Evolutionary conservation across 495 filamentous ascomycete species (phyloP), one percentile per base, ranked within the genome.

Genomic region (Alectoria sarmentosa): DNA sequence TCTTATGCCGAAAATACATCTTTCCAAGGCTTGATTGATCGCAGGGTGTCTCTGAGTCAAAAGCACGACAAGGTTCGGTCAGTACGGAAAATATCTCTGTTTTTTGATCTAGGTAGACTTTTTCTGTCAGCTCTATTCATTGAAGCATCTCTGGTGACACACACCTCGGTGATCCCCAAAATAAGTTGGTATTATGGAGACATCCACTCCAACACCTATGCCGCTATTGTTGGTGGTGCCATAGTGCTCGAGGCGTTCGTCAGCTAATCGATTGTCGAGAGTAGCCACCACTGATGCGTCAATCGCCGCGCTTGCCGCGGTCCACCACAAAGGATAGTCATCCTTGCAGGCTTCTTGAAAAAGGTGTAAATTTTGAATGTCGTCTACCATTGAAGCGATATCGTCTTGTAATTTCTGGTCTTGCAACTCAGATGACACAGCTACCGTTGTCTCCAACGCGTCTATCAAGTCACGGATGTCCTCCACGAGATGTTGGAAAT

Each of bases 371-470:
- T n/a, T 58, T 39, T 52, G 11, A 19, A 64, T 64, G 19, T 64
- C 54, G 39, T 64, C 62, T 3, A 52, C 54, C 62, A 64, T 42
- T 37, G 49, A 64, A 15, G 62, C 62, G 15, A 64, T 64, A 42
- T 64, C 62, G 28, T 64, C 39, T n/a, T 64, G 52, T 15, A 64
- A 37, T 38, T 64, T 58, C 39, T 64, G 26, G 41, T 64, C 62
- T 30, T 64, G 34, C 38, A 34, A 19, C 17, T 58, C 62, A 5
- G 19, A 6, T 23, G 54, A 26, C 13, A 21, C 62, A 21, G 46
- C 36, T 4, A 34, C 46, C 5, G 6, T 30, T 64, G 11, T 21
- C 11, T 14, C 59, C 38, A 64, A 46, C 13, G 54, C 62, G 36
- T 64, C 62, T 34, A 44, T 48, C 39, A 64, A 39, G 34, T 64